Base-by-base conservation (phyloP, 192 early-diverging fungal genomes). In the Linnemannia schmuckeri region DNA sequence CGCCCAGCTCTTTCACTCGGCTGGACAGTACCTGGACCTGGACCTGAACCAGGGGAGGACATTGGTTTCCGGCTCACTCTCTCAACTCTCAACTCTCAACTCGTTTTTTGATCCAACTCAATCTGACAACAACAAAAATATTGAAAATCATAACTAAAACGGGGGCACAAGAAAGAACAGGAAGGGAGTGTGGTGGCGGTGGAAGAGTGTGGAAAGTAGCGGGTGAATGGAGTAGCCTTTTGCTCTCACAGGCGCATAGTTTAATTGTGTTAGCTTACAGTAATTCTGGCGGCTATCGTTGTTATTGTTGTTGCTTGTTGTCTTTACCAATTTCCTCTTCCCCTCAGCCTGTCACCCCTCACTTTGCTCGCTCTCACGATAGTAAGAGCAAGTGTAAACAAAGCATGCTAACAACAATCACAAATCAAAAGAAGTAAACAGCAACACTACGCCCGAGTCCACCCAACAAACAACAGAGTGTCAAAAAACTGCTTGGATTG, bases 331-430 rank as follows among this genome's bases (percentile, higher is more conserved):
- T 17, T 18, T 52, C 20, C 20, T 18, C 49, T 17, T 3, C 47
- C 13, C 47, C 10, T 17, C 47, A 52, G 49, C 4, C 18, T 22
- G 49, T n/a, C 55, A 27, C 10, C 27, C 30, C 61, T 66, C 13
- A 30, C 30, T 66, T 52, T 30, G 30, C 61, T 66, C 30, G 61
- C 61, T 66, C 30, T 66, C 61, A 66, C 27, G 61, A 30, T 66
- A 15, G 27, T 17, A 52, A 30, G 22, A 27, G 4, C 5, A 33
- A 13, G 61, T 66, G 61, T 66, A 33, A 66, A 66, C 22, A 57
- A 57, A 57, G 55, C 55, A 27, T 57, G 55, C 55, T n/a, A 57
- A 57, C n/a, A 66, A 44, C 42, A 49, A 52, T 52, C 61, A 66
- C 57, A 61, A 61, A 3, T 30, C n/a, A 61, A 61, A 61, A 9